Evolutionary conservation across 352 stramenopile species (phyloP), one percentile per base, ranked within the genome.

Genomic region (Phytophthora meadii): DNA sequence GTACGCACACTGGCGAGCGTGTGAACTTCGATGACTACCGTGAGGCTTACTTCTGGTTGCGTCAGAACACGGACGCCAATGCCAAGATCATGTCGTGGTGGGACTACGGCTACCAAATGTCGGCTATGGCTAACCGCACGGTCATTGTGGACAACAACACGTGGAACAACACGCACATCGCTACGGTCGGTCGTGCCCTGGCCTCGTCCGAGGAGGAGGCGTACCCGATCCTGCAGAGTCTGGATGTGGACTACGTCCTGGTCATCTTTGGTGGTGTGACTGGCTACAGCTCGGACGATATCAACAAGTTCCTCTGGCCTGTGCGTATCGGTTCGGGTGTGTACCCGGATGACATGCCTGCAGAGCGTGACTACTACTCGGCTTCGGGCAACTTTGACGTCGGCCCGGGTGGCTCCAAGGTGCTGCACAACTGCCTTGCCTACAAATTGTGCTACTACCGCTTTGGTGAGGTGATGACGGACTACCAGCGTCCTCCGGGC

Each of bases 1-100:
- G 84, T 41, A 88, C 74, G 30, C 72, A 78, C 5, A 76, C 87
- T 34, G 93, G 93, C 25, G 74, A 86, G 65, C 84, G 88, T 42
- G 80, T 97, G 32, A 94, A 97, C 60, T 96, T 97, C 40, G 97
- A 99, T 72, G 97, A 99, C 77, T 99, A 99, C 82, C 92, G 97
- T 44, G 97, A 99, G 74, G 95, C 95, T 10, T 96, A 95, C 75
- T 96, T 90, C 63, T 96, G 88, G 88, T 65, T 96, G 58, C 74
- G 88, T 14, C 86, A 97, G 73, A 98, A 98, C 77, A 98, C 92
- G 32, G 75, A 88, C 27, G 88, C 82, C 34, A 78, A 97, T 60
- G 82, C 84, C 37, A 94, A 93, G 75, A 90, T 97, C 54, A 80
- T 97, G 76, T 81, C 85, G 52, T 97, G 91, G 91, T 97, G 90